A percentile compares a stretch with the other conserved stretches of the same genome.
Conservation (phyloP, 2,329 filamentous ascomycete genomes). For the Aspergillus sp. region DNA sequence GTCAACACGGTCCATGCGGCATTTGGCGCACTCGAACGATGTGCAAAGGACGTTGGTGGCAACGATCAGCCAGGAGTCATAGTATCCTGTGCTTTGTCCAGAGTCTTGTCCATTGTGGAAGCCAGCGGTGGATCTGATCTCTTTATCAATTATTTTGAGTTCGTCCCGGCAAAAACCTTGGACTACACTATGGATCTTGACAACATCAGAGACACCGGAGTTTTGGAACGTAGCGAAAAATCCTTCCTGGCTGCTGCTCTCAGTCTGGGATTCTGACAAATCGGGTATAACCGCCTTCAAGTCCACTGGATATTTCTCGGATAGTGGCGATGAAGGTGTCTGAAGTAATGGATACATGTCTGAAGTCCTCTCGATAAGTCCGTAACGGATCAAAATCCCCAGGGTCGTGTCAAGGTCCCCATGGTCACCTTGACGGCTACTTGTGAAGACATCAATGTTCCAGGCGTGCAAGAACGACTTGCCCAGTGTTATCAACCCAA, state of each 20-base stretch:
- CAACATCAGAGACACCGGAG: slow-evolving; percentile 40
- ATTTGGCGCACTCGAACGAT: slow-evolving; percentile 44
- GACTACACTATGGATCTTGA: slow-evolving; percentile 50
- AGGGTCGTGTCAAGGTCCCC: slow-evolving; percentile 48
- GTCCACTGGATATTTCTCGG: slow-evolving; percentile 25
- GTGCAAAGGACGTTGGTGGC: slow-evolving; percentile 42
- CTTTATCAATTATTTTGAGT: slow-evolving; percentile 39
- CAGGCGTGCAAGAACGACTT: slow-evolving; percentile 31
- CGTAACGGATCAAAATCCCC: slow-evolving; percentile 46
- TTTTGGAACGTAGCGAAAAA: slow-evolving; percentile 32
- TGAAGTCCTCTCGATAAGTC: slow-evolving; percentile 44
- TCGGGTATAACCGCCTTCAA: slow-evolving; percentile 25
- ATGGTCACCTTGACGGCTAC: slow-evolving; percentile 32
- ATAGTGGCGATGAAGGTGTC: slow-evolving; percentile 18
- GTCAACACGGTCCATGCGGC: slow-evolving; percentile 39
- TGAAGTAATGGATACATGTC: slow-evolving; percentile 30
- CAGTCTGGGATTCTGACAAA: slow-evolving; percentile 34
- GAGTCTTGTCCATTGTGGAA: slow-evolving; percentile 20
- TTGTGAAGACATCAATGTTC: slow-evolving; percentile 40
- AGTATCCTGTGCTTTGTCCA: slow-evolving; percentile 32
- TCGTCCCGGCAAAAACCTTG: slow-evolving; percentile 50
- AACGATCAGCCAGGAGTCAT: slow-evolving; percentile 45
- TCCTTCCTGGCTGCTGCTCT: slow-evolving; percentile 36
- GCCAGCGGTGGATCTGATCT: slow-evolving; percentile 14
- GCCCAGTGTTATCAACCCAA: slow-evolving; percentile 64